Evolutionary conservation across 2,329 filamentous ascomycete genomes (phyloP).

Genomic region (Pseudopyricularia javanii): DNA sequence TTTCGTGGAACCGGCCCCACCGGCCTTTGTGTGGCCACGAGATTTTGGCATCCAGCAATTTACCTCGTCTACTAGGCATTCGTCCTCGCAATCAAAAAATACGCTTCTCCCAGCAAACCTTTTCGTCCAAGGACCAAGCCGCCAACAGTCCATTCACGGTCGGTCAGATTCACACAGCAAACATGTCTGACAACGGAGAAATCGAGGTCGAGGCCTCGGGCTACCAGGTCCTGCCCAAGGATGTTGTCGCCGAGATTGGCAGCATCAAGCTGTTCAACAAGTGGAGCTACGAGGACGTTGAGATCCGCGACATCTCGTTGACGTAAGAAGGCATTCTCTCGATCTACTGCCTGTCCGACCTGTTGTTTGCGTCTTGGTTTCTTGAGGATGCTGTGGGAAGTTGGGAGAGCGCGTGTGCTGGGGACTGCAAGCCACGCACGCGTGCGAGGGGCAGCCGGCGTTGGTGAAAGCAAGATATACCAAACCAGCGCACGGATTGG

Average conservation of each 20-base stretch:
- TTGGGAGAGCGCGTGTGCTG: neutral
- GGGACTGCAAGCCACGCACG: neutral
- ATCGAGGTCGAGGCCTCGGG: slow-evolving; percentile 75
- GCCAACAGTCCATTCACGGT: slow-evolving; percentile 12
- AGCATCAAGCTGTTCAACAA: slow-evolving; percentile 91
- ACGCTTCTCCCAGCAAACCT: slow-evolving; percentile 1
- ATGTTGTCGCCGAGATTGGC: slow-evolving; percentile 79
- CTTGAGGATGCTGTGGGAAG: neutral
- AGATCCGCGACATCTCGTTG: slow-evolving; percentile 99
- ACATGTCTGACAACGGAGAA: slow-evolving; percentile 91
- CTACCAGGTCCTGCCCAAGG: slow-evolving; percentile 82
- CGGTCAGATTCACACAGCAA: slow-evolving; percentile 29
- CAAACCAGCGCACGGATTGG: neutral
- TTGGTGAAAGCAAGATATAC: neutral
- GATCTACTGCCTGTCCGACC: slow-evolving; percentile 7
- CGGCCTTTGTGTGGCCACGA: neutral
- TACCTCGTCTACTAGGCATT: neutral
- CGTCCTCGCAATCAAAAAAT: neutral
- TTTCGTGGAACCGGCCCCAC: neutral
- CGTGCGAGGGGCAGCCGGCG: neutral
- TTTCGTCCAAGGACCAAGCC: slow-evolving; percentile 8
- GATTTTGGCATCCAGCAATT: neutral
- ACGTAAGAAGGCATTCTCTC: slow-evolving; percentile 59
- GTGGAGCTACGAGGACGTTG: slow-evolving; percentile 95
- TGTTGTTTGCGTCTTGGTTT: neutral